phyloP scores from a whole-genome alignment of 768 basidiomycete species.

The Russula brevipes region DNA sequence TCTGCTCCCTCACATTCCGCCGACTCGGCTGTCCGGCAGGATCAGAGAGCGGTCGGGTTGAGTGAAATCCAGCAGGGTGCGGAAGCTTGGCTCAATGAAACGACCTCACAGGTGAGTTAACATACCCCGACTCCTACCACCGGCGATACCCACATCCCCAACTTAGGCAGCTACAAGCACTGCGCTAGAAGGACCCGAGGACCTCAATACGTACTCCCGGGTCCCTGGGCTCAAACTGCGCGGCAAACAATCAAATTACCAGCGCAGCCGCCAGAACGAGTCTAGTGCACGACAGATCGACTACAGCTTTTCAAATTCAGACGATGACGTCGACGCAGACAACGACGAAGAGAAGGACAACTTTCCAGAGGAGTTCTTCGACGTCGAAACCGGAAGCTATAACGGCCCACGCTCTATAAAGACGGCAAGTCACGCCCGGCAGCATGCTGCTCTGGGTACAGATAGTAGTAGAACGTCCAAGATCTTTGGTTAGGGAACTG shows the following conservation, averaged over 20 bases:
- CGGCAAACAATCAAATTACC: constrained; percentile 24
- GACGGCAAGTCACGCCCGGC: background rate
- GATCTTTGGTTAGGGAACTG: no score
- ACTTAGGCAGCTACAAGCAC: constrained; percentile 2
- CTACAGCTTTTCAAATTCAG: constrained; percentile 55
- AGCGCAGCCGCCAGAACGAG: constrained; percentile 60
- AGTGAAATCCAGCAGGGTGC: constrained; percentile 23
- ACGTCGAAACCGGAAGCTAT: background rate
- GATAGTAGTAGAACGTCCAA: background rate
- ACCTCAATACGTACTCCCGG: constrained; percentile 8
- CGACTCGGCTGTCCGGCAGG: constrained; percentile 32
- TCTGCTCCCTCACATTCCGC: constrained; percentile 45
- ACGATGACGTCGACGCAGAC: constrained; percentile 36
- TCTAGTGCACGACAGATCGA: constrained; percentile 79
- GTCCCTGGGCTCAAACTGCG: background rate
- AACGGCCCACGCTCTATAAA: background rate
- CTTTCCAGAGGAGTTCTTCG: background rate
- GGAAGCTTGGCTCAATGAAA: background rate
- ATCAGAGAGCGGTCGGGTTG: constrained; percentile 35
- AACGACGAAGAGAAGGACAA: background rate
- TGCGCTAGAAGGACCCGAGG: constrained; percentile 5
- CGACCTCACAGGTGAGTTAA: background rate
- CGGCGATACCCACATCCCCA: constrained; percentile 5
- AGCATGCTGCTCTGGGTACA: background rate
- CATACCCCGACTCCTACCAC: background rate